Evolutionary conservation across 2,329 filamentous ascomycete genomes (phyloP).

Genomic region (Clarireedia sp.): DNA sequence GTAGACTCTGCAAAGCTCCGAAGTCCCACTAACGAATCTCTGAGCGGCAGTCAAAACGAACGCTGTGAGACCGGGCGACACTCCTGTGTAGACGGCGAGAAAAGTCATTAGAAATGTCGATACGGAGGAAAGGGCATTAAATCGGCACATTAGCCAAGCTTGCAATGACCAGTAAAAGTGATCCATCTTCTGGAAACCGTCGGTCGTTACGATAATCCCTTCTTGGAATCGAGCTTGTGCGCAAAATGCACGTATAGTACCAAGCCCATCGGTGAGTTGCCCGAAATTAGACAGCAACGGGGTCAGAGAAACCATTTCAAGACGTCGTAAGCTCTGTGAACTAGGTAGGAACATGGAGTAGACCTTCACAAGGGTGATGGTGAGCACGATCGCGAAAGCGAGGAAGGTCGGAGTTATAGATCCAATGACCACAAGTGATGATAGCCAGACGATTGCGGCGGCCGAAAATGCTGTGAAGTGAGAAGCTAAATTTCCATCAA

Average conservation of each 20-base stretch:
- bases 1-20: conserved; percentile 69
- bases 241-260: conserved; percentile 76
- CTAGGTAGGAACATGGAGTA: conserved; percentile 74
- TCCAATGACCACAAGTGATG: conserved; percentile 70
- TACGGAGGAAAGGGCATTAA: conserved; percentile 61
- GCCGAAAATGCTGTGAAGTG: conserved; percentile 67
- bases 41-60: conserved; percentile 72
- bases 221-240: conserved; percentile 74
- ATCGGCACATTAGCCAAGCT: conserved; percentile 75
- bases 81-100: conserved; percentile 65
- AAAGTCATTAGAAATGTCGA: conserved; percentile 68
- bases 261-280: conserved; percentile 74
- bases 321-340: conserved; percentile 71
- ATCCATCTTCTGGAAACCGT: conserved; percentile 89
- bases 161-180: conserved; percentile 93
- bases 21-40: conserved; percentile 62
- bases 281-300: conserved; percentile 91
- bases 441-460: conserved; percentile 61
- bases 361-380: conserved; percentile 59
- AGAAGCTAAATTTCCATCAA: conserved; percentile 76
- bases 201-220: conserved; percentile 71
- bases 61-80: conserved; percentile 71
- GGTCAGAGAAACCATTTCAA: conserved; percentile 84
- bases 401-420: conserved; percentile 72
- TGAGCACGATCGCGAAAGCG: conserved; percentile 60